These are phyloP conservation scores for Phytophthora capsici DNA, from an alignment of 352 stramenopile species.

Conservation along the genomic window DNA sequence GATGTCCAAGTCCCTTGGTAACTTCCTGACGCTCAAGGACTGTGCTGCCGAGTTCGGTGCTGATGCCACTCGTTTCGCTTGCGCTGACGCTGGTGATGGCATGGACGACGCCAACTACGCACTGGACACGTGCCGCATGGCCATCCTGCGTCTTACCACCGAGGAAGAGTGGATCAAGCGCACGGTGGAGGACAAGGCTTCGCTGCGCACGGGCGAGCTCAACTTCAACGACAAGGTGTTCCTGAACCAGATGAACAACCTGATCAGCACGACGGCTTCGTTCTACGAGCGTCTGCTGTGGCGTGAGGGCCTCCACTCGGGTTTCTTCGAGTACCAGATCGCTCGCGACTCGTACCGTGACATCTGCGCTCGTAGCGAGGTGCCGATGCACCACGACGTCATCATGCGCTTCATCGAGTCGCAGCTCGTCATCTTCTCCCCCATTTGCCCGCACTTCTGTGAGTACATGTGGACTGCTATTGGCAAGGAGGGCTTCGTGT, in stretches of 20 bases:
- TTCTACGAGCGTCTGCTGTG: slow-evolving; percentile 93
- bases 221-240: slow-evolving; percentile 96
- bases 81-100: slow-evolving; percentile 97
- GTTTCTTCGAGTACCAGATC: slow-evolving; percentile 99
- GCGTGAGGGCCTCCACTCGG: slow-evolving; percentile 97
- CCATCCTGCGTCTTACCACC: slow-evolving; percentile 97
- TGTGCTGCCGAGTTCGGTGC: slow-evolving; percentile 95
- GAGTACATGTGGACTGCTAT: slow-evolving; percentile 94
- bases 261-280: slow-evolving; percentile 91
- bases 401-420: slow-evolving; percentile 94
- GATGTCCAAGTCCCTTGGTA: slow-evolving; percentile 99
- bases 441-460: slow-evolving; percentile 96
- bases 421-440: slow-evolving; percentile 94
- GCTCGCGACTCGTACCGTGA: slow-evolving; percentile 98
- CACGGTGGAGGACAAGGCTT: slow-evolving; percentile 83
- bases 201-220: slow-evolving; percentile 78
- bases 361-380: slow-evolving; percentile 88
- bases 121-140: slow-evolving; percentile 96
- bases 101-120: slow-evolving; percentile 99
- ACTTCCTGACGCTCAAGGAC: slow-evolving; percentile 99
- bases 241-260: slow-evolving; percentile 97
- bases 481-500: slow-evolving; percentile 92
- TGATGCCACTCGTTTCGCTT: slow-evolving; percentile 98
- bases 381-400: slow-evolving; percentile 93
- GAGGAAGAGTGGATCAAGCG: slow-evolving; percentile 98